Conservation (phyloP, 495 filamentous ascomycete genomes). For the Xylaria longipes region DNA sequence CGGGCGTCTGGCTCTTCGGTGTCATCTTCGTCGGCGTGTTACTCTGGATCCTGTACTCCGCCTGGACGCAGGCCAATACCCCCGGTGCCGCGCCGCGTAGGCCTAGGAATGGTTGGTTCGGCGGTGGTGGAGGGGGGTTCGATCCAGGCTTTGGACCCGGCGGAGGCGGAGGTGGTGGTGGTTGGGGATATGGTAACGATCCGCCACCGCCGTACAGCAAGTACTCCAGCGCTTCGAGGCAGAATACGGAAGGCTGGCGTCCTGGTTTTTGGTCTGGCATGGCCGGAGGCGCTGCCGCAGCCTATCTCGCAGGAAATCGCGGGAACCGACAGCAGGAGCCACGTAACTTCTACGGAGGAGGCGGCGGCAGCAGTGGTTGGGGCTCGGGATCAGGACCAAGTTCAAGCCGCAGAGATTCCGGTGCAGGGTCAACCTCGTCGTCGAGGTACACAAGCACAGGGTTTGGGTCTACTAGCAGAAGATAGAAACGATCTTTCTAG, state of each 20-base stretch:
- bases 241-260: conserved; percentile 64
- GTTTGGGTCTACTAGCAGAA: conserved; percentile 84
- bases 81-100: conserved; percentile 29
- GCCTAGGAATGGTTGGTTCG: conserved; percentile 32
- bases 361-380: conserved; percentile 55
- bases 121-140: conserved; percentile 40
- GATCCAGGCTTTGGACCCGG: conserved; percentile 49
- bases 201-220: conserved; percentile 64
- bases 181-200: conserved; percentile 61
- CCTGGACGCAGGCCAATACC: conserved; percentile 33
- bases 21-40: conserved; percentile 51
- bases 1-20: conserved; percentile 29
- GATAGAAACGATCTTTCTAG: conserved; percentile 50
- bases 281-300: conserved; percentile 71
- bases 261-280: conserved; percentile 91
- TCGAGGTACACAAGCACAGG: conserved; percentile 80
- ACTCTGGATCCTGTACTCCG: conserved; percentile 58
- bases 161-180: conserved; percentile 57
- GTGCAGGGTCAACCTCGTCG: conserved; percentile 55
- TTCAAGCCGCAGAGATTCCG: conserved; percentile 44
- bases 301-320: conserved; percentile 69
- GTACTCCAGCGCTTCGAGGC: conserved; percentile 33
- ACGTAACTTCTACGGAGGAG: conserved; percentile 40
- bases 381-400: conserved; percentile 44
- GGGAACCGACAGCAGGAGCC: conserved; percentile 41